phyloP scores from a whole-genome alignment of 441 rosid species.

The Adansonia grandidieri region DNA sequence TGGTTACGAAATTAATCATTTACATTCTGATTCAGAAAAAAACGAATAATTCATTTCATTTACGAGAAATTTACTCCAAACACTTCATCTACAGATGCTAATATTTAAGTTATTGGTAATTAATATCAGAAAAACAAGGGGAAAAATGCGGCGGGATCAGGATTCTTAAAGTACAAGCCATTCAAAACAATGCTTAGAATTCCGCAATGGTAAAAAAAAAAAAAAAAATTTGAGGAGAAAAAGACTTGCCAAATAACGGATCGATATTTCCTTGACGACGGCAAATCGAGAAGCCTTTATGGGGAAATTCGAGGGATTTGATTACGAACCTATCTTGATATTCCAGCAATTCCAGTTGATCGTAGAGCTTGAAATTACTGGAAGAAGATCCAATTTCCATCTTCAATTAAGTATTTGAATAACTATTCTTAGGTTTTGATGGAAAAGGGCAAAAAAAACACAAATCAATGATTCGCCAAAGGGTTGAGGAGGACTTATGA shows the following conservation, averaged over 20 bases:
- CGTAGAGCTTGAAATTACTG: conserved; percentile 68
- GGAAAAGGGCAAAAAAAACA: not conserved
- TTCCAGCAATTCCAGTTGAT: conserved; percentile 70
- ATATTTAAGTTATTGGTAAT: not conserved
- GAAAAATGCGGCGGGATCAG: not conserved
- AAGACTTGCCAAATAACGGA: conserved; percentile 50
- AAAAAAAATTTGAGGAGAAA: not conserved
- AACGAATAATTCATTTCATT: conserved; percentile 4
- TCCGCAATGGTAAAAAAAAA: conserved; percentile 8
- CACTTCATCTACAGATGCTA: not conserved
- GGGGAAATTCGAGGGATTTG: conserved; percentile 60
- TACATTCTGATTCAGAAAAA: conserved; percentile 7
- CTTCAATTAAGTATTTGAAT: not conserved
- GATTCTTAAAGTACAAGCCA: conserved; percentile 6
- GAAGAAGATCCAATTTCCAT: conserved; percentile 51
- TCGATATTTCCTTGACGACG: conserved; percentile 73
- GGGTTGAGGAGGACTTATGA: not conserved
- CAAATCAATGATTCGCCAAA: not conserved
- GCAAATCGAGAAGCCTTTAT: conserved; percentile 68
- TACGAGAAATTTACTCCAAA: not conserved
- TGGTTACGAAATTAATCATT: not conserved
- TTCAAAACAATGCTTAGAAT: conserved; percentile 6
- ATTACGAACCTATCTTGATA: conserved; percentile 76
- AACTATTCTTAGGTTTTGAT: not conserved
- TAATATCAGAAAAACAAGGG: not conserved